Base-by-base conservation (phyloP, 2,329 filamentous ascomycete species). In the Elsinoe australis region DNA sequence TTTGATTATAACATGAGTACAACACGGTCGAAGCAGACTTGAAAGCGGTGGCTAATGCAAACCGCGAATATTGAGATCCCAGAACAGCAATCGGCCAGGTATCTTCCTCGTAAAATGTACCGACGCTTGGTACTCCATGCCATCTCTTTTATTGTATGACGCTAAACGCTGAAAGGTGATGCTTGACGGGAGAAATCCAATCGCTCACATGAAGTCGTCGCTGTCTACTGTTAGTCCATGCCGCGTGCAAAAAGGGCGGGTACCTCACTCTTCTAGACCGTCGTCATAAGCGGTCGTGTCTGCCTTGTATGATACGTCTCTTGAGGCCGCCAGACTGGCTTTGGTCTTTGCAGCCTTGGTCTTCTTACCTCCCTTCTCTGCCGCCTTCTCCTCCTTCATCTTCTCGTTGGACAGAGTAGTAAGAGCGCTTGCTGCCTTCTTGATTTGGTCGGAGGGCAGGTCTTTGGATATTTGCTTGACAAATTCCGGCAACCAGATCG, bases 361-460 rank as follows among this genome's bases (percentile, higher is more conserved):
- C 80, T 96, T 98, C 85, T 96, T 98, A 61, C 83, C 86, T 48
- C 86, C 82, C 75, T 95, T 95, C 56, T 95, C 87, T 3, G 86
- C 80, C 3, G 83, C 82, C 77, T 96, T 95, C 77, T 98, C 92
- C 67, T 95, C 89, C 74, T 88, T 94, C 83, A 96, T 83, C 77
- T 94, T 95, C 78, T 96, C 92, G 65, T 98, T 98, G 64, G 87
- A 79, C 49, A 95, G 76, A 4, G 88, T 83, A n/a, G 89, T 95
- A 61, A 98, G 70, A 4, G 79, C 77, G 66, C 85, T 94, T 9
- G 87, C 80, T 56, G 95, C 79, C 76, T 96, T 96, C 79, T 96
- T 95, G 70, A 96, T 89, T 71, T 96, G 88, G 50, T 92, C 83
- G 64, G 87, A 94, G 10, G 85, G 82, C 56, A 98, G 69, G 21